Evolutionary conservation across 2,329 filamentous ascomycete species (phyloP).

Genomic region (Aspergillus bombycis): DNA sequence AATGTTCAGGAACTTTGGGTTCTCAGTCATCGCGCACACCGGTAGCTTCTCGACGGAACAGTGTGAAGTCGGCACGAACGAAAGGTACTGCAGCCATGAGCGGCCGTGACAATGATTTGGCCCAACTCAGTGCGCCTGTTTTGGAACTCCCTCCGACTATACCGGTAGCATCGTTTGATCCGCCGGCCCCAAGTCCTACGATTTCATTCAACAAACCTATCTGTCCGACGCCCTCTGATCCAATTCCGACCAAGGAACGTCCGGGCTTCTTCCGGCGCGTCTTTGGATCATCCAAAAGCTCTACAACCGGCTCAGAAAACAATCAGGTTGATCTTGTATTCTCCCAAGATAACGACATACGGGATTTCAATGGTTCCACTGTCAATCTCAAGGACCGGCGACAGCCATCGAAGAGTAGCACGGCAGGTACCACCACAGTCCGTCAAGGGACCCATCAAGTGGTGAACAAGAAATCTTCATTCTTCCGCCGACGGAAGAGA

Average conservation of each 20-base stretch:
- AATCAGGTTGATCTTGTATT: slow-evolving; percentile 25
- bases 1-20: slow-evolving; percentile 28
- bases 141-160: slow-evolving; percentile 44
- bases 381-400: slow-evolving; percentile 29
- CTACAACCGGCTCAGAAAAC: slow-evolving; percentile 27
- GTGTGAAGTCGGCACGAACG: slow-evolving; percentile 46
- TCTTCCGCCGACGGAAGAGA: slow-evolving; percentile 93
- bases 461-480: slow-evolving; percentile 90
- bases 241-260: slow-evolving; percentile 64
- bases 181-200: slow-evolving; percentile 57
- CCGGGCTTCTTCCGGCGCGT: slow-evolving; percentile 92
- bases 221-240: slow-evolving; percentile 44
- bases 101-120: slow-evolving; percentile 34
- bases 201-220: slow-evolving; percentile 55
- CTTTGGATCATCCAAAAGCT: slow-evolving; percentile 74
- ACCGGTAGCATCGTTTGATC: slow-evolving; percentile 50
- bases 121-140: slow-evolving; percentile 28
- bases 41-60: slow-evolving; percentile 44
- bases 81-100: slow-evolving; percentile 40
- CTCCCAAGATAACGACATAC: slow-evolving; percentile 29
- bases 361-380: slow-evolving; percentile 23
- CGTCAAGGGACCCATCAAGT: slow-evolving; percentile 52
- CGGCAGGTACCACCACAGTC: slow-evolving; percentile 23
- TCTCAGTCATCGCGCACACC: slow-evolving; percentile 34
- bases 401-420: slow-evolving; percentile 31